These are phyloP conservation scores for Aureobasidium sp. DNA, from an alignment of 2,329 filamentous ascomycete species.

Conservation along the genomic window DNA sequence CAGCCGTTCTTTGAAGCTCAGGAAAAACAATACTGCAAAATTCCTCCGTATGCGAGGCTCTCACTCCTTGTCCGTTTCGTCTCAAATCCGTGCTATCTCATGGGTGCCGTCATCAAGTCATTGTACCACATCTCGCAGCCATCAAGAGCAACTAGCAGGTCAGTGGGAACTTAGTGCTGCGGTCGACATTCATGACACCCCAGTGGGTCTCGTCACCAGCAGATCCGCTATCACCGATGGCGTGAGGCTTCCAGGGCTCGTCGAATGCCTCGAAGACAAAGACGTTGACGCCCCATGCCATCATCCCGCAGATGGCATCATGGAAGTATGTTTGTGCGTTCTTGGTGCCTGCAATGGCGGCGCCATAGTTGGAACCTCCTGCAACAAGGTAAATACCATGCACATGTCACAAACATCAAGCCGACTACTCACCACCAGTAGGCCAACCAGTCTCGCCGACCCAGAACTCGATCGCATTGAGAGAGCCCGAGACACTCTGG, in stretches of 20 bases:
- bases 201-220: constrained; percentile 57
- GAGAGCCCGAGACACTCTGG: constrained; percentile 47
- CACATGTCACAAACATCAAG: neutral
- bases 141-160: constrained; percentile 29
- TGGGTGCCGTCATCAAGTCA: neutral
- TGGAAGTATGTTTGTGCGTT: constrained; percentile 54
- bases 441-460: constrained; percentile 64
- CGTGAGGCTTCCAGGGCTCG: constrained; percentile 59
- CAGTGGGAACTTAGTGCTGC: constrained; percentile 48
- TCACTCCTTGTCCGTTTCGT: neutral
- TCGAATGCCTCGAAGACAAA: constrained; percentile 70
- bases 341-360: constrained; percentile 49
- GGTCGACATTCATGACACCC: constrained; percentile 56
- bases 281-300: constrained; percentile 57
- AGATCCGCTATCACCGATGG: constrained; percentile 53
- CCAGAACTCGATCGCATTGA: constrained; percentile 53
- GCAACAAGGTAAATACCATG: neutral
- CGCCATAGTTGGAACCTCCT: constrained; percentile 51
- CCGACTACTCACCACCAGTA: constrained; percentile 35
- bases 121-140: neutral
- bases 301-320: constrained; percentile 53
- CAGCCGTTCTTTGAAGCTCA: neutral
- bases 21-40: neutral
- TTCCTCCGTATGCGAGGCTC: neutral
- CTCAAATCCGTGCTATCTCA: neutral